Conservation (phyloP, 129 eudicot genomes). For the Flaveria ramosissima region DNA sequence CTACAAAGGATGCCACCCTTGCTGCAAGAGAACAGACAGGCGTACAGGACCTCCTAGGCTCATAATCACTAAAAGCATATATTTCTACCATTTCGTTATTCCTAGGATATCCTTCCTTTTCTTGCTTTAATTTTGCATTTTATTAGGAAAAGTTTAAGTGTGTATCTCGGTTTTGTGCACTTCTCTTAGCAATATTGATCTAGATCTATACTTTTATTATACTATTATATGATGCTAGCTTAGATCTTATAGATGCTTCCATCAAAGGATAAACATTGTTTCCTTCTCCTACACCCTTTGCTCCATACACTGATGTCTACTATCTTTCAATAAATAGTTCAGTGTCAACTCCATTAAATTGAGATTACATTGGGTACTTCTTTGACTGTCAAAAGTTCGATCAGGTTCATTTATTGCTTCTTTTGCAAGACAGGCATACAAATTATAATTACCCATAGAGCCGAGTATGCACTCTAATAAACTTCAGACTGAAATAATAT, state of each 20-base stretch:
- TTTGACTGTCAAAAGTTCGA: neutral
- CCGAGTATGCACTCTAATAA: constrained; percentile 13
- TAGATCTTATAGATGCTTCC: neutral
- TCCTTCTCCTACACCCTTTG: constrained; percentile 9
- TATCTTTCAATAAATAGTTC: neutral
- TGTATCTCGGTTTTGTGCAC: neutral
- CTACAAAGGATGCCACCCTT: neutral
- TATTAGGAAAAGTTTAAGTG: neutral
- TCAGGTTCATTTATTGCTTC: constrained; percentile 9
- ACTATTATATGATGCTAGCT: neutral
- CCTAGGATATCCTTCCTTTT: neutral
- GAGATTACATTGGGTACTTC: neutral
- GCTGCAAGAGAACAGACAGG: neutral
- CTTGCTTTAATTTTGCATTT: neutral
- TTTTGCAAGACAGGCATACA: constrained; percentile 6
- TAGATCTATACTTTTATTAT: neutral
- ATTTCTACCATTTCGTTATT: neutral
- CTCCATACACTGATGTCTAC: neutral
- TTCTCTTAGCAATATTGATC: neutral
- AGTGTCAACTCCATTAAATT: constrained; percentile 8
- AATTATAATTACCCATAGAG: neutral
- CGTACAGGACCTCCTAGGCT: neutral
- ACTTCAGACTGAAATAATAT: neutral
- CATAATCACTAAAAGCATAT: neutral
- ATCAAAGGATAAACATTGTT: neutral